phyloP scores from a whole-genome alignment of 2,329 filamentous ascomycete species.

The Thermomyces lanuginosus region DNA sequence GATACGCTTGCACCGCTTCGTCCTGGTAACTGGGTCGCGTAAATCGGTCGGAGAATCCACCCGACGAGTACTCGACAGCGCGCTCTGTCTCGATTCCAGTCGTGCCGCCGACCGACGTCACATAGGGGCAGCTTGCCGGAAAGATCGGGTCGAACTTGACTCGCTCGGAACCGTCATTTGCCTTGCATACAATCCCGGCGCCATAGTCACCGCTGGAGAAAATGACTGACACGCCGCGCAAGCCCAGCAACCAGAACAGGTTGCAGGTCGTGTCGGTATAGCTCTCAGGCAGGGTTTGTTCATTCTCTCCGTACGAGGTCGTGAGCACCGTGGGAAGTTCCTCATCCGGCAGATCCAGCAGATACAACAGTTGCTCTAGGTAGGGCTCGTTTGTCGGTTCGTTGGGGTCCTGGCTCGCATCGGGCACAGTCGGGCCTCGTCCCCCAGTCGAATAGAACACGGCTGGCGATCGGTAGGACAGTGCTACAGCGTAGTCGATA shows the following conservation, averaged over 20 bases:
- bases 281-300: slow-evolving; percentile 26
- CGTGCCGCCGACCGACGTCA: slow-evolving; percentile 48
- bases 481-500: slow-evolving; percentile 42
- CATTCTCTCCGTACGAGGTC: slow-evolving; percentile 56
- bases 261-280: slow-evolving; percentile 33
- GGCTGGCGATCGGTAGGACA: slow-evolving; percentile 40
- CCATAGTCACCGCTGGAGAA: slow-evolving; percentile 48
- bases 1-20: slow-evolving; percentile 28
- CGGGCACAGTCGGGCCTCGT: slow-evolving; percentile 34
- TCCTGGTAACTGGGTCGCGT: slow-evolving; percentile 32
- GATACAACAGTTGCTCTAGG: slow-evolving; percentile 45
- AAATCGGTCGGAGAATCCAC: slow-evolving; percentile 36
- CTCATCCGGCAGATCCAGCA: slow-evolving; percentile 38
- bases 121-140: slow-evolving; percentile 44
- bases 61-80: slow-evolving; percentile 37
- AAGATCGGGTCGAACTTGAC: slow-evolving; percentile 39
- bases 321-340: slow-evolving; percentile 47
- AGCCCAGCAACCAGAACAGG: slow-evolving; percentile 47
- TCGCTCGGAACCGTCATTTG: slow-evolving; percentile 38
- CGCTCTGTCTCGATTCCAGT: slow-evolving; percentile 36
- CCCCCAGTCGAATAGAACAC: slow-evolving; percentile 46
- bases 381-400: slow-evolving; percentile 49
- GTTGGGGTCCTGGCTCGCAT: slow-evolving; percentile 23
- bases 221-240: slow-evolving; percentile 51
- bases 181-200: slow-evolving; percentile 38